Percentiles rank a stretch among this genome's conserved stretches.
Conservation (phyloP, 257 asterid genomes). For the Lantana camara region DNA sequence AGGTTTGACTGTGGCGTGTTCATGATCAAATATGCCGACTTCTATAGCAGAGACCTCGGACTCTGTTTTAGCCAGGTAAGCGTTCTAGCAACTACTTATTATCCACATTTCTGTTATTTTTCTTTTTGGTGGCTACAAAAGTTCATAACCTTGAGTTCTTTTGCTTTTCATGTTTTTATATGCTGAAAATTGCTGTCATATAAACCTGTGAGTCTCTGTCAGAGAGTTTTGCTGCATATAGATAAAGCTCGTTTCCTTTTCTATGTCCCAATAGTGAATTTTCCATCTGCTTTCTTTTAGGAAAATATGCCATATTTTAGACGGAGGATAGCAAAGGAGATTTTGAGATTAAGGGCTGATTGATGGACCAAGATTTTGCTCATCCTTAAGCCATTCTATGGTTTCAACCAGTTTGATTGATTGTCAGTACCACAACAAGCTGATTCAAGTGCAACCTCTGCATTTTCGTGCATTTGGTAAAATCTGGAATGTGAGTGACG, state of each 20-base stretch:
- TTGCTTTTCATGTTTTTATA: no score
- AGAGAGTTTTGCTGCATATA: not conserved
- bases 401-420: not conserved
- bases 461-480: conserved; percentile 17
- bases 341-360: conserved; percentile 71
- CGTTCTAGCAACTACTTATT: not conserved
- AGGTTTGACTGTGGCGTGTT: conserved; percentile 94
- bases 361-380: conserved; percentile 35
- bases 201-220: no score
- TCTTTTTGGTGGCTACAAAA: not conserved
- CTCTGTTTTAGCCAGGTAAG: conserved; percentile 82
- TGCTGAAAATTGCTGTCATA: not conserved
- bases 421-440: not conserved
- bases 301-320: conserved; percentile 86
- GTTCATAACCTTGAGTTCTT: no score
- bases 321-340: conserved; percentile 79
- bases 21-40: conserved; percentile 92
- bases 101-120: not conserved
- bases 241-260: not conserved
- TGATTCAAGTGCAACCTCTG: not conserved
- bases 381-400: not conserved
- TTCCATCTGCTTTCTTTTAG: conserved; percentile 33
- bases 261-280: not conserved
- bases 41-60: conserved; percentile 84
- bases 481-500: not conserved